A percentile compares a stretch with the other conserved stretches of the same genome.
Evolutionary conservation across 495 filamentous ascomycete genomes (phyloP).

Genomic region (Talaromyces wortmannii): DNA sequence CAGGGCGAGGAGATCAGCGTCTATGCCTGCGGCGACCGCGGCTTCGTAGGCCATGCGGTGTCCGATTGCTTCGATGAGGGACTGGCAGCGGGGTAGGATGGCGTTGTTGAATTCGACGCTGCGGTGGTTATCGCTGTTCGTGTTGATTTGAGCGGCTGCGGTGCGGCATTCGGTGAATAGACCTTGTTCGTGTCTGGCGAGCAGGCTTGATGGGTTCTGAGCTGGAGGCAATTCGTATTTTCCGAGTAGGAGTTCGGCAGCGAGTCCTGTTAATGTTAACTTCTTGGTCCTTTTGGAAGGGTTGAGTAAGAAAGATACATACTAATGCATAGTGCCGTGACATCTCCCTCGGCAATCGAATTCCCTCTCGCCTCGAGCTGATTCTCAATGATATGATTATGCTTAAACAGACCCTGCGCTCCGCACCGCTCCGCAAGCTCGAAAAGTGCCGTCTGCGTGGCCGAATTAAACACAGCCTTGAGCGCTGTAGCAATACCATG

Average conservation of each 20-base stretch:
- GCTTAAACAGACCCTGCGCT: slow-evolving; percentile 21
- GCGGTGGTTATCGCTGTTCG: slow-evolving; percentile 8
- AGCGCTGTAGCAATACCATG: slow-evolving; percentile 16
- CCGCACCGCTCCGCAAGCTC: slow-evolving; percentile 22
- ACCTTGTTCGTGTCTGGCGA: slow-evolving; percentile 23
- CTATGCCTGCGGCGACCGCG: slow-evolving; percentile 14
- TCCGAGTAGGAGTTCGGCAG: slow-evolving; percentile 23
- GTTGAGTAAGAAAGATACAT: background rate
- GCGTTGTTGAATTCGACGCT: slow-evolving; percentile 19
- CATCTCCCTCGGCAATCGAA: slow-evolving; percentile 25
- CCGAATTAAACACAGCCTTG: slow-evolving; percentile 14
- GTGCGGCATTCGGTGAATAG: slow-evolving; percentile 12
- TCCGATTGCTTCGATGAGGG: slow-evolving; percentile 22
- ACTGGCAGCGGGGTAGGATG: slow-evolving; percentile 20
- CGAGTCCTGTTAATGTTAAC: slow-evolving; percentile 12
- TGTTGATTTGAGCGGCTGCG: slow-evolving; percentile 4
- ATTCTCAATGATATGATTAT: slow-evolving; percentile 18
- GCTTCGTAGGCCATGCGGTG: slow-evolving; percentile 32
- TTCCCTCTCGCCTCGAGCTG: slow-evolving; percentile 12
- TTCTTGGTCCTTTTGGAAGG: no score
- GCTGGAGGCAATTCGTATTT: slow-evolving; percentile 23
- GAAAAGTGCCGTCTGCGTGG: slow-evolving; percentile 10
- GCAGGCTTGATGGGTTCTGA: slow-evolving; percentile 8
- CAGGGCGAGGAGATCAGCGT: slow-evolving; percentile 14
- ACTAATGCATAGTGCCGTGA: slow-evolving; percentile 21